phyloP scores from a whole-genome alignment of 805 yeast species.

The Lachancea lanzarotensis region DNA sequence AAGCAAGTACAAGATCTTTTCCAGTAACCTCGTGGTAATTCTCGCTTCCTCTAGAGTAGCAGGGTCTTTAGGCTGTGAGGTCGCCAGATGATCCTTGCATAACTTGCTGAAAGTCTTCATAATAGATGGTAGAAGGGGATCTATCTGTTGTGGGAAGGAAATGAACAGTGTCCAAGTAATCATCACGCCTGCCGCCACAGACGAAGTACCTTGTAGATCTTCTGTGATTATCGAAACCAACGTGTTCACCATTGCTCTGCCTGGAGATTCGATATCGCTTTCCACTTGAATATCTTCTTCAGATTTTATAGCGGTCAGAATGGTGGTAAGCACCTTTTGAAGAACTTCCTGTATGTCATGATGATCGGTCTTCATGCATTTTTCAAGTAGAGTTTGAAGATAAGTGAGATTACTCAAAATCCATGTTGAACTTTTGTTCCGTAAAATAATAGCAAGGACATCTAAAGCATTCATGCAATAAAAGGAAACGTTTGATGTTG shows the following conservation, averaged over 20 bases:
- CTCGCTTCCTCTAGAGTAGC: constrained; percentile 60
- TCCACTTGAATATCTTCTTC: constrained; percentile 39
- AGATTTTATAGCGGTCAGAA: constrained; percentile 57
- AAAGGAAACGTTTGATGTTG: constrained; percentile 60
- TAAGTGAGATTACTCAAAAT: constrained; percentile 62
- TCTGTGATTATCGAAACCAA: constrained; percentile 68
- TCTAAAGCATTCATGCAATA: constrained; percentile 87
- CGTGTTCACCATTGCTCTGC: constrained; percentile 52
- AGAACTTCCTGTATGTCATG: constrained; percentile 82
- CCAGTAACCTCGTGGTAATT: constrained; percentile 69
- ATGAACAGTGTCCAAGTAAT: constrained; percentile 74
- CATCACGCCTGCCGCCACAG: constrained; percentile 83
- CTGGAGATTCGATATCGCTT: constrained; percentile 55
- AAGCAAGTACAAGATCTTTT: constrained; percentile 68
- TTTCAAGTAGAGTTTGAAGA: constrained; percentile 68
- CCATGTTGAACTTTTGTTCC: constrained; percentile 74
- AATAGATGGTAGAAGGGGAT: constrained; percentile 64
- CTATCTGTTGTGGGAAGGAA: constrained; percentile 66
- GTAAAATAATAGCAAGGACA: constrained; percentile 75
- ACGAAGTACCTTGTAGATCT: constrained; percentile 64
- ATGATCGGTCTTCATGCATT: constrained; percentile 73
- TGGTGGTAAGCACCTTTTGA: constrained; percentile 64
- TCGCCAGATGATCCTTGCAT: constrained; percentile 78
- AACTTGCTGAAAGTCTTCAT: constrained; percentile 86
- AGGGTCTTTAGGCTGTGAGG: constrained; percentile 38